Base-by-base conservation (phyloP, 2,329 filamentous ascomycete species). In the Ophiostoma angusticollis region DNA sequence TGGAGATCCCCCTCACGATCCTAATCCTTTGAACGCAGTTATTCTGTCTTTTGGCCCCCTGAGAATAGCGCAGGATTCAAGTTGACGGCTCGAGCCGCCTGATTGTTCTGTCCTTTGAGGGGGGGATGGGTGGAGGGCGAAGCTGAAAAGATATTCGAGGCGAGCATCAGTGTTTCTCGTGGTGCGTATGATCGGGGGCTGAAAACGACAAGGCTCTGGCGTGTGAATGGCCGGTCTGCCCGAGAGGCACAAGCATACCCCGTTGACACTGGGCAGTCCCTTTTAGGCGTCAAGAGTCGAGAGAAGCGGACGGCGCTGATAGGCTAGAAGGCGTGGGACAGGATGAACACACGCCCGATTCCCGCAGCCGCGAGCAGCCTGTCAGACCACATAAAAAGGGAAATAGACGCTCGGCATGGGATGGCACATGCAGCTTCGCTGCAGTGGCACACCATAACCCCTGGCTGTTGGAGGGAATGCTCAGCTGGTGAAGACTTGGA, bases 371-470 rank as follows among this genome's bases (percentile, higher is more conserved):
- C 38, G 30, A 27, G 28, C 25, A 19, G 21, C 19, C 18, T 21
- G 21, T 31, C 18, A 31, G 30, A 38, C 40, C 40, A 42, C 40
- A 35, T 27, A 31, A 35, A 42, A 35, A 31, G 27, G 35, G 31
- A 42, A 42, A 38, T 42, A 42, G 35, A 42, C 40, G 40, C 40
- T 33, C 35, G 40, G 40, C 40, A 34, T 33, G 35, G 39, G 39
- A 37, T 37, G 30, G 34, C 35, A 34, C 39, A 32, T 35, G 34
- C 34, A 37, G 33, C 21, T 35, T 32, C n/a, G 11, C 14, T 24
- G 33, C 39, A 36, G 28, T 35, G 27, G n/a, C 19, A 35, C 38
- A 40, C 31, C n/a, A n/a, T n/a, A n/a, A n/a, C n/a, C n/a, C n/a
- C n/a, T n/a, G n/a, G n/a, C n/a, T n/a, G n/a, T n/a, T n/a, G n/a